A percentile compares a stretch with the other conserved stretches of the same genome.
Evolutionary conservation across 139 green algal species (phyloP).

Genomic region (Chlorella vulgaris): DNA sequence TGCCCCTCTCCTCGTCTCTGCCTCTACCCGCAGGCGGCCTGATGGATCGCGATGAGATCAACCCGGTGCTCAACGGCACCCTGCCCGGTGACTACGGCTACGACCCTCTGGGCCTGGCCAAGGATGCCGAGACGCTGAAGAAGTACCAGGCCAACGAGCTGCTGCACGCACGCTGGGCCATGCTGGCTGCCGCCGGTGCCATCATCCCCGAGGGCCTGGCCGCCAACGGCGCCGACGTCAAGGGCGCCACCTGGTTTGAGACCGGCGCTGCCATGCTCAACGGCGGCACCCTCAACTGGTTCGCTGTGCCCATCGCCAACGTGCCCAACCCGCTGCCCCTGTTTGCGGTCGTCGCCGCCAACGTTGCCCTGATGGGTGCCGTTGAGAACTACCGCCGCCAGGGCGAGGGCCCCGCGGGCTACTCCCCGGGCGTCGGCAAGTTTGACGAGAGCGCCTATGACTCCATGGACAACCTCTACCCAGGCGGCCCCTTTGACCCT

Average conservation of each 20-base stretch:
- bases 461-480: slow-evolving; percentile 91
- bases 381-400: slow-evolving; percentile 87
- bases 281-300: slow-evolving; percentile 94
- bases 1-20: neutral
- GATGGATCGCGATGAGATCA: slow-evolving; percentile 79
- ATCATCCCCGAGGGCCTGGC: slow-evolving; percentile 96
- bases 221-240: slow-evolving; percentile 88
- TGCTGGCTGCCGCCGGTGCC: slow-evolving; percentile 96
- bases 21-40: slow-evolving; percentile 61
- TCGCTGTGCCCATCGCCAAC: slow-evolving; percentile 88
- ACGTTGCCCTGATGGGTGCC: slow-evolving; percentile 86
- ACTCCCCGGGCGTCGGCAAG: slow-evolving; percentile 90
- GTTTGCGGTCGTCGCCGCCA: slow-evolving; percentile 73
- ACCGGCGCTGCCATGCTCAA: slow-evolving; percentile 93
- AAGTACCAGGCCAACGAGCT: slow-evolving; percentile 95
- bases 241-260: slow-evolving; percentile 93
- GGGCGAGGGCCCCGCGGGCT: slow-evolving; percentile 84
- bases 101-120: slow-evolving; percentile 91
- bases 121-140: slow-evolving; percentile 79
- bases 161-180: slow-evolving; percentile 96
- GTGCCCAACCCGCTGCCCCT: slow-evolving; percentile 92
- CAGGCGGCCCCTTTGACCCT: slow-evolving; percentile 96
- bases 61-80: slow-evolving; percentile 87
- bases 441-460: slow-evolving; percentile 89
- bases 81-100: slow-evolving; percentile 93